A percentile compares a stretch with the other conserved stretches of the same genome.
Evolutionary conservation across 345 rosid genomes (phyloP).

Genomic region (Diplotaxis tenuifolia): DNA sequence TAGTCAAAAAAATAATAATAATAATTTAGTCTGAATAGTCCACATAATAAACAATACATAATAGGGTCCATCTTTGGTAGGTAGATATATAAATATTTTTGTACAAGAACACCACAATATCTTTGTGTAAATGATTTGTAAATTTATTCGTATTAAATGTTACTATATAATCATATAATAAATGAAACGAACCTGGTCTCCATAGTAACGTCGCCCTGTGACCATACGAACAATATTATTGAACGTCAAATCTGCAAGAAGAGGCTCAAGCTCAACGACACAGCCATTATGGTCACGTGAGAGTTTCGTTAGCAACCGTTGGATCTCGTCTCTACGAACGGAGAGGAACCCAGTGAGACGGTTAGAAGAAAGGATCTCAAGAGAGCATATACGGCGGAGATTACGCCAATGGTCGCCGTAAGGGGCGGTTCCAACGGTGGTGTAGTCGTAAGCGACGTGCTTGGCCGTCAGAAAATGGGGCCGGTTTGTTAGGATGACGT

Average conservation of each 20-base stretch:
- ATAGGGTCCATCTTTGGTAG: neutral
- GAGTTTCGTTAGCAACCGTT: conserved; percentile 23
- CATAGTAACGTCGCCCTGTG: conserved; percentile 39
- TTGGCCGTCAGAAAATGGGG: conserved; percentile 44
- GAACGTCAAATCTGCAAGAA: conserved; percentile 33
- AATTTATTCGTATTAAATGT: neutral
- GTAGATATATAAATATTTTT: neutral
- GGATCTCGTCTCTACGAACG: conserved; percentile 32
- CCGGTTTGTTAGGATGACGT: conserved; percentile 45
- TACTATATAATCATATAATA: neutral
- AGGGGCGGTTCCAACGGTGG: conserved; percentile 34
- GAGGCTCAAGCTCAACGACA: conserved; percentile 34
- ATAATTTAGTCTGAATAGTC: neutral
- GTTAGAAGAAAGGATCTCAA: conserved; percentile 44
- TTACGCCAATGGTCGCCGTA: conserved; percentile 53
- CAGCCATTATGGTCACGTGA: conserved; percentile 25
- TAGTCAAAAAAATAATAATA: too few relatives aligned
- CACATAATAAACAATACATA: neutral
- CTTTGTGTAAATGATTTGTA: neutral
- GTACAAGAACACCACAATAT: neutral
- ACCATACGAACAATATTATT: conserved; percentile 44
- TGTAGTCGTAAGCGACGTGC: conserved; percentile 38
- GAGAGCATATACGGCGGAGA: conserved; percentile 47
- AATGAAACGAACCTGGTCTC: conserved; percentile 31
- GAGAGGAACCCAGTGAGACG: conserved; percentile 34